Conservation (phyloP, 352 stramenopile genomes). For the Phytophthora pseudosyringae region DNA sequence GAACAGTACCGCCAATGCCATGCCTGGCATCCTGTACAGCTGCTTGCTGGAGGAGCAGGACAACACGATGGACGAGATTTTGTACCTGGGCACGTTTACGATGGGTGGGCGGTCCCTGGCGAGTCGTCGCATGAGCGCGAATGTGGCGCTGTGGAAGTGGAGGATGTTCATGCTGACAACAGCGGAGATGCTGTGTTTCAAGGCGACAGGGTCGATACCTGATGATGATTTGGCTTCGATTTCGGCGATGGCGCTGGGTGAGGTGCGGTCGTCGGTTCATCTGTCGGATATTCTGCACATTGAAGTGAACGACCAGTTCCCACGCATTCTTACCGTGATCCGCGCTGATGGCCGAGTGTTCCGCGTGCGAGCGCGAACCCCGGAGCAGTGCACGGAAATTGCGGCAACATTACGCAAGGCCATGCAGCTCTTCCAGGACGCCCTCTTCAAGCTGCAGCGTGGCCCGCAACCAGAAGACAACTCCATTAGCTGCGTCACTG, state of each 20-base stretch:
- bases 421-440: constrained; percentile 75
- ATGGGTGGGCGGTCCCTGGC: constrained; percentile 77
- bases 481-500: constrained; percentile 71
- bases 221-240: constrained; percentile 29
- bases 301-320: constrained; percentile 74
- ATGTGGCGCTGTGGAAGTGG: constrained; percentile 83
- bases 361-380: constrained; percentile 66
- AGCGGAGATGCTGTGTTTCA: constrained; percentile 82
- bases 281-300: constrained; percentile 83
- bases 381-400: constrained; percentile 74
- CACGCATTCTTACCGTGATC: constrained; percentile 77
- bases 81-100: constrained; percentile 82
- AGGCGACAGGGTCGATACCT: constrained; percentile 46
- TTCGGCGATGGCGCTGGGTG: constrained; percentile 59
- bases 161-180: constrained; percentile 80
- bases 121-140: constrained; percentile 72
- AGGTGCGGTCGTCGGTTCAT: constrained; percentile 73
- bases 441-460: constrained; percentile 72
- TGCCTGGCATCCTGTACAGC: constrained; percentile 77
- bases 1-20: constrained; percentile 25
- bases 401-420: constrained; percentile 51
- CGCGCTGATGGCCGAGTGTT: constrained; percentile 78
- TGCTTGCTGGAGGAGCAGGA: constrained; percentile 78
- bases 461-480: constrained; percentile 71
- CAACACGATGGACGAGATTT: constrained; percentile 78